Conservation (phyloP, 306 rosid species). For the Glycine soja region DNA sequence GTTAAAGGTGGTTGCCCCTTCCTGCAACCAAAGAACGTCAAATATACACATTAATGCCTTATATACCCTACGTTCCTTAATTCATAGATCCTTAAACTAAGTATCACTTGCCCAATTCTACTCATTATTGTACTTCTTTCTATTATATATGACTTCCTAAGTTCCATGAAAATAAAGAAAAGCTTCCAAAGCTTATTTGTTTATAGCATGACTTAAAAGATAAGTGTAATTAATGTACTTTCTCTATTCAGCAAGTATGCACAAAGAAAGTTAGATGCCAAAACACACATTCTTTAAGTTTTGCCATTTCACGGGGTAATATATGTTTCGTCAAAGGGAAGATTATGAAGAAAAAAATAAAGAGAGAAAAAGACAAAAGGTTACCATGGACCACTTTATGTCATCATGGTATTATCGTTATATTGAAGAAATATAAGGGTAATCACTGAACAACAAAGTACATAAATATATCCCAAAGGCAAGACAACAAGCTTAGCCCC, state of each 20-base stretch:
- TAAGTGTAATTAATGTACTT: conserved; percentile 6
- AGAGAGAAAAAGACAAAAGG: not conserved
- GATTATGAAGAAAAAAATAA: not conserved
- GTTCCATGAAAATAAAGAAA: not conserved
- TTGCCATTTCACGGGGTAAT: conserved; percentile 20
- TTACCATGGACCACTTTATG: no score
- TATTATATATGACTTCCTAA: conserved; percentile 15
- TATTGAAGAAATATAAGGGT: conserved; percentile 40
- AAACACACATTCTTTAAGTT: conserved; percentile 1
- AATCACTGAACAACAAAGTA: conserved; percentile 16
- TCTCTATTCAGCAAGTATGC: not conserved
- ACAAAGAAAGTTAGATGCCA: not conserved
- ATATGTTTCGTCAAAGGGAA: conserved; percentile 40
- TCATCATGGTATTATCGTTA: conserved; percentile 42
- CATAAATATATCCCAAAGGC: conserved; percentile 47
- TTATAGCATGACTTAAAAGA: not conserved
- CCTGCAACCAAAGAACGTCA: conserved; percentile 42
- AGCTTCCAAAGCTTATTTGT: not conserved
- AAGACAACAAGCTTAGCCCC: conserved; percentile 2
- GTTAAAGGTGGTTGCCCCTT: conserved; percentile 27
- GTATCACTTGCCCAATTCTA: conserved; percentile 29
- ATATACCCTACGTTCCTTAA: not conserved
- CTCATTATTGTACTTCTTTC: not conserved
- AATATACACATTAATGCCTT: not conserved
- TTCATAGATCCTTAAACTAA: conserved; percentile 22